Evolutionary conservation across 2,329 filamentous ascomycete genomes (phyloP).

Genomic region (Ascochyta viciae-villosae): DNA sequence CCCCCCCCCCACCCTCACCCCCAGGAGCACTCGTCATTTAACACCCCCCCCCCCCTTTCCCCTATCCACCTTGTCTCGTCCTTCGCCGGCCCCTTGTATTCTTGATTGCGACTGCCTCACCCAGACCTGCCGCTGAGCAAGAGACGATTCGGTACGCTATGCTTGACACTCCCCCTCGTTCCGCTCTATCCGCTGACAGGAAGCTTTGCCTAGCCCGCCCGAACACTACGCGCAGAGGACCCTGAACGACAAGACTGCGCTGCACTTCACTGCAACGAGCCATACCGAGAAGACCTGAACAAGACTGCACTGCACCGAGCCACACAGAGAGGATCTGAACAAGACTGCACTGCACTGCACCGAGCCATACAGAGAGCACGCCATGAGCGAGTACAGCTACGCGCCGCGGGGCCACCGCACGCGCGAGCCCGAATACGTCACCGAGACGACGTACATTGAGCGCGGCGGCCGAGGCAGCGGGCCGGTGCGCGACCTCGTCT

Average conservation of each 20-base stretch:
- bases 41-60: neutral
- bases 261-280: too few relatives aligned
- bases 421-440: constrained; percentile 59
- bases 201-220: constrained; percentile 25
- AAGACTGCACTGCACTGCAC: constrained; percentile 9
- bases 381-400: constrained; percentile 60
- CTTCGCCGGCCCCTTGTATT: constrained; percentile 24
- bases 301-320: too few relatives aligned
- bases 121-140: constrained; percentile 4
- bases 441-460: constrained; percentile 60
- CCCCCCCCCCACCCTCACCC: too few relatives aligned
- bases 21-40: too few relatives aligned
- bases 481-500: constrained; percentile 57
- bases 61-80: constrained; percentile 23
- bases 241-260: constrained; percentile 7
- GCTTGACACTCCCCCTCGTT: constrained; percentile 1
- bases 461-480: constrained; percentile 54
- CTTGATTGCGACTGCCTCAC: constrained; percentile 17
- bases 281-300: too few relatives aligned
- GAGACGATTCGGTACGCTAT: constrained; percentile 30
- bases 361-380: constrained; percentile 2
- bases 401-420: constrained; percentile 55
- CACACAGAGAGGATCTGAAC: too few relatives aligned
- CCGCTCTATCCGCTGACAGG: constrained; percentile 20
- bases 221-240: constrained; percentile 10